Evolutionary conservation across 176 grass and related monocot species (phyloP), one percentile per base, ranked within the genome.

Genomic region (maize (Zea mays)): DNA sequence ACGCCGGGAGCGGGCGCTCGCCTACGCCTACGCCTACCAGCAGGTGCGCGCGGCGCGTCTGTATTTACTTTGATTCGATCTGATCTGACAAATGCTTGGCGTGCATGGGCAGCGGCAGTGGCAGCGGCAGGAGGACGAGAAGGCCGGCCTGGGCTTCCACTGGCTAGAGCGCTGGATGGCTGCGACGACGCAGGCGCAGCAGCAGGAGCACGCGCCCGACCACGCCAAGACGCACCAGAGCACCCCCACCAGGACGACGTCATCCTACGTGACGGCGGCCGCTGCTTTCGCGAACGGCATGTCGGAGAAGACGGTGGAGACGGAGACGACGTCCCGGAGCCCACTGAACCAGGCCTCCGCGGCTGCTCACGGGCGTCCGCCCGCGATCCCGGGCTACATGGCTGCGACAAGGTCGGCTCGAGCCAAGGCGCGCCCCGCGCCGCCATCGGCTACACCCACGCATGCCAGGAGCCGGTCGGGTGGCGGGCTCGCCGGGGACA

Each of bases 131-230:
- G 56, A 86, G 71, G 42, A 73, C 11, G 81, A 89, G 55, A 84
- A 79, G 56, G 80, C 82, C 45, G 77, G 85, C 70, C 87, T 81
- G 34, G 80, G 84, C 21, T 87, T 84, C 86, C 88, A 87, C 37
- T 89, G 89, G 89, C 77, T 95, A 13, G 89, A 91, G 42, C 70
- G 69, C 39, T 95, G 92, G 89, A 91, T 91, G 92, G 62, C 86
- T 6, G 63, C 77, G 10, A 71, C 46, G 45, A 71, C 46, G 45
- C 74, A 76, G 47, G 10, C 55, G 19, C 73, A 52, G 62, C 69
- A 64, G 73, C 82, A 68, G 67, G 74, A 69, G 63, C 70, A 83
- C 48, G 42, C 73, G 63, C 48, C 37, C 11, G 51, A 52, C 50
- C 10, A 67, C 65, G 62, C 58, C 71, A 74, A 8, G 33, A 2